Percentiles rank a stretch among this genome's conserved stretches.
These are phyloP conservation scores for Penicillium subrubescens DNA, from an alignment of 495 filamentous ascomycete genomes.

Conservation along the genomic window DNA sequence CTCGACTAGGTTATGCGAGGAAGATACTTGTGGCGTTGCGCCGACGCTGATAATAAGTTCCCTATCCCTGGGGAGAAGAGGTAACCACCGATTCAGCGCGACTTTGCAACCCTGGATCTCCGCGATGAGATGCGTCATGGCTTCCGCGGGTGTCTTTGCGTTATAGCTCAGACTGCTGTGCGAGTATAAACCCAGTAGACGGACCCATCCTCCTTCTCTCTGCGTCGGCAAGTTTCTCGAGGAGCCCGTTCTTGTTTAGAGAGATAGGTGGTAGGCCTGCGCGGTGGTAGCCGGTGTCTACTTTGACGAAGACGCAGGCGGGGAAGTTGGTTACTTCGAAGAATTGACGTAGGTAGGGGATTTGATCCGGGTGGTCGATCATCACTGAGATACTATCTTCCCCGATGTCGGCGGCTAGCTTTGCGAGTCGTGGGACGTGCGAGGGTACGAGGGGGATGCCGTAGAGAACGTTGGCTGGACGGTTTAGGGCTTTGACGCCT, in stretches of 20 bases:
- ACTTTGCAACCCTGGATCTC: conserved; percentile 64
- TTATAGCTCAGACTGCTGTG: conserved; percentile 78
- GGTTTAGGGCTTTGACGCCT: conserved; percentile 53
- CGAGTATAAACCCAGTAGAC: conserved; percentile 71
- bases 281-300: conserved; percentile 77
- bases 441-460: conserved; percentile 72
- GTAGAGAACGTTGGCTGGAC: conserved; percentile 70
- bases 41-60: conserved; percentile 71
- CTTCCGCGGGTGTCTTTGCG: conserved; percentile 49
- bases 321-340: conserved; percentile 38
- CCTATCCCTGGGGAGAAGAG: conserved; percentile 22
- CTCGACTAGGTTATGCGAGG: conserved; percentile 47
- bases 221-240: conserved; percentile 50
- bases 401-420: conserved; percentile 52
- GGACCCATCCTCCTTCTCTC: conserved; percentile 36
- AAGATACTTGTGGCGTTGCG: conserved; percentile 77
- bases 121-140: conserved; percentile 56
- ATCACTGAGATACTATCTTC: conserved; percentile 62
- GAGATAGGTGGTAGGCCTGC: conserved; percentile 66
- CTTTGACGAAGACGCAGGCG: conserved; percentile 68
- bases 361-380: conserved; percentile 70
- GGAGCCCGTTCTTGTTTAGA: conserved; percentile 49
- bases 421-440: conserved; percentile 56
- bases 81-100: conserved; percentile 44
- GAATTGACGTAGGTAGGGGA: conserved; percentile 48